These are phyloP conservation scores for Leishmania amazonensis DNA, from an alignment of 208 protist species.

Conservation along the genomic window DNA sequence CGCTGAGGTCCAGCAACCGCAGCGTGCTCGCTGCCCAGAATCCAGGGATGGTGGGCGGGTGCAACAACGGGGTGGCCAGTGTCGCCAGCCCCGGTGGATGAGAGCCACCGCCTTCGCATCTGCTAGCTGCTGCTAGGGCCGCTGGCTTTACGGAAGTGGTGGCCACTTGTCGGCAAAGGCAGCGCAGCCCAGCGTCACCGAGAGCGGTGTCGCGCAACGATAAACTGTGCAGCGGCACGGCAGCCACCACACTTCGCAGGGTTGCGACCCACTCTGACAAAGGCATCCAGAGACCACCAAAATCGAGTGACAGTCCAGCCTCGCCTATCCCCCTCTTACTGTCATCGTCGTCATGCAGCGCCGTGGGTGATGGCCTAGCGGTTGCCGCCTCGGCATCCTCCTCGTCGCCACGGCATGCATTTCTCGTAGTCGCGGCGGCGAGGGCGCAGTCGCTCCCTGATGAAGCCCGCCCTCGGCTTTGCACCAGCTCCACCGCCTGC, in stretches of 20 bases:
- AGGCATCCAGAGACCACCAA: constrained; percentile 17
- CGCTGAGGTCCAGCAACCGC: constrained; percentile 30
- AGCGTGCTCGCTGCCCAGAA: neutral
- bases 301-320: constrained; percentile 9
- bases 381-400: neutral
- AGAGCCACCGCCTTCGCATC: neutral
- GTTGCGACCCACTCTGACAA: constrained; percentile 22
- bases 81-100: neutral
- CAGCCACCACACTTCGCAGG: constrained; percentile 12
- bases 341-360: neutral
- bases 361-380: neutral
- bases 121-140: neutral
- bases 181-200: constrained; percentile 26
- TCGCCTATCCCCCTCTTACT: neutral
- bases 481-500: constrained; percentile 6
- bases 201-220: constrained; percentile 18
- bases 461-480: neutral
- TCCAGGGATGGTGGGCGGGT: neutral
- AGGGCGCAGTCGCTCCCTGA: neutral
- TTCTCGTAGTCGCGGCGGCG: neutral
- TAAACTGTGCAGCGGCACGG: constrained; percentile 14
- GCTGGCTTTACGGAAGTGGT: neutral
- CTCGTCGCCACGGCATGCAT: neutral
- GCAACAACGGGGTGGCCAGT: neutral
- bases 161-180: constrained; percentile 6